phyloP scores from a whole-genome alignment of 129 eudicot species.

The Pulicaria dysenterica region DNA sequence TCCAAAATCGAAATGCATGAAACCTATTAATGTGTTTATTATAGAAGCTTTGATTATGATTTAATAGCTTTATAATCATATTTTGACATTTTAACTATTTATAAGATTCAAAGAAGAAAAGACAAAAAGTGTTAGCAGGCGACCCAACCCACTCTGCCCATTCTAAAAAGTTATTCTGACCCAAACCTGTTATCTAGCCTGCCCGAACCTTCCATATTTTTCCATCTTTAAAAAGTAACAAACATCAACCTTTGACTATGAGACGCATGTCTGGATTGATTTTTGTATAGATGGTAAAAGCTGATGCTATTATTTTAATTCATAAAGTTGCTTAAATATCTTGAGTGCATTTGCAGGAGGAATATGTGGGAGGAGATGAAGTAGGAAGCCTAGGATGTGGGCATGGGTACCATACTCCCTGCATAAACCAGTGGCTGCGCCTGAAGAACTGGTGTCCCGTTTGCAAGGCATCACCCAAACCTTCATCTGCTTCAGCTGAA shows the following conservation, averaged over 20 bases:
- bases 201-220: background rate
- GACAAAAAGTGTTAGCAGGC: background rate
- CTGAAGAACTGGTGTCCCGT: conserved; percentile 96
- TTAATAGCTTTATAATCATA: too few relatives aligned
- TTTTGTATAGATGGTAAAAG: background rate
- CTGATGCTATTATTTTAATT: background rate
- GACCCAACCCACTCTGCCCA: background rate
- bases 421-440: conserved; percentile 75
- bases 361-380: conserved; percentile 62
- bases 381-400: conserved; percentile 69
- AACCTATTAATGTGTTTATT: background rate
- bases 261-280: background rate
- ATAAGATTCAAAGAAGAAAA: background rate
- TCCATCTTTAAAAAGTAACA: background rate
- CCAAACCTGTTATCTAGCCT: background rate
- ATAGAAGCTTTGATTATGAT: background rate
- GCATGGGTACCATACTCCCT: conserved; percentile 67
- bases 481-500: conserved; percentile 18
- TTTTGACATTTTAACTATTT: too few relatives aligned
- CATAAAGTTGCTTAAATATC: background rate
- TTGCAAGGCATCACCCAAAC: conserved; percentile 63
- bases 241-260: too few relatives aligned
- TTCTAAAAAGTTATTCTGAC: conserved; percentile 8
- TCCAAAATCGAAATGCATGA: background rate
- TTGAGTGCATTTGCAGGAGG: conserved; percentile 58